phyloP scores from a whole-genome alignment of 257 asterid species.

The Solanum chmielewskii region DNA sequence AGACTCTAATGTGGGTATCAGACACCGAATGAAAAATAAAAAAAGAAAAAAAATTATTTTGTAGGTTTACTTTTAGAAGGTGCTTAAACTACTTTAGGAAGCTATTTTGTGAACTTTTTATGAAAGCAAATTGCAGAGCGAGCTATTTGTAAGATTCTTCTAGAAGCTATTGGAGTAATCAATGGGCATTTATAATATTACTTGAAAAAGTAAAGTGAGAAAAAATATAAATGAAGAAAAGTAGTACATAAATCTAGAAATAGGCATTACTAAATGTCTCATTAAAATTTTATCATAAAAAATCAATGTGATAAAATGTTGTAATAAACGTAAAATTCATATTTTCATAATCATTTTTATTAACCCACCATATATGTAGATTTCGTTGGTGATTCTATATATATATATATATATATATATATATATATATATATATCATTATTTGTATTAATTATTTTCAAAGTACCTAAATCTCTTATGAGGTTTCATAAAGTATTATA shows the following conservation, averaged over 20 bases:
- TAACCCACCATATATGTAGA: too few relatives aligned
- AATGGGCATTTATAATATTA: not conserved
- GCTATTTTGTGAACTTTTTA: not conserved
- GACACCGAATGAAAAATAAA: too few relatives aligned
- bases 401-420: too few relatives aligned
- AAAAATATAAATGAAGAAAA: too few relatives aligned
- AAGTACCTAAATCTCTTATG: not conserved
- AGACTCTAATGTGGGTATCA: accelerated
- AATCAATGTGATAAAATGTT: not conserved
- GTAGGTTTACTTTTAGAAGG: not conserved
- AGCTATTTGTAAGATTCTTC: not conserved
- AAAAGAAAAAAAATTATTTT: too few relatives aligned
- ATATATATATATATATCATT: too few relatives aligned
- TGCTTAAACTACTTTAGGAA: too few relatives aligned
- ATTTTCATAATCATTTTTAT: too few relatives aligned
- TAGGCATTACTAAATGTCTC: not conserved
- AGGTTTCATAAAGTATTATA: not conserved
- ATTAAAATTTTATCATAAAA: not conserved
- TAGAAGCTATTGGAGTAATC: not conserved
- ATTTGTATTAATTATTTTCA: too few relatives aligned
- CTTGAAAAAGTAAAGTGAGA: not conserved
- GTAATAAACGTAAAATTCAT: too few relatives aligned
- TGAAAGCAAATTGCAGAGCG: not conserved
- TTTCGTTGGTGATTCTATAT: not conserved
- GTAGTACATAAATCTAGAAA: not conserved